phyloP scores from a whole-genome alignment of 768 basidiomycete genomes.

The Leccinum uliginosum region DNA sequence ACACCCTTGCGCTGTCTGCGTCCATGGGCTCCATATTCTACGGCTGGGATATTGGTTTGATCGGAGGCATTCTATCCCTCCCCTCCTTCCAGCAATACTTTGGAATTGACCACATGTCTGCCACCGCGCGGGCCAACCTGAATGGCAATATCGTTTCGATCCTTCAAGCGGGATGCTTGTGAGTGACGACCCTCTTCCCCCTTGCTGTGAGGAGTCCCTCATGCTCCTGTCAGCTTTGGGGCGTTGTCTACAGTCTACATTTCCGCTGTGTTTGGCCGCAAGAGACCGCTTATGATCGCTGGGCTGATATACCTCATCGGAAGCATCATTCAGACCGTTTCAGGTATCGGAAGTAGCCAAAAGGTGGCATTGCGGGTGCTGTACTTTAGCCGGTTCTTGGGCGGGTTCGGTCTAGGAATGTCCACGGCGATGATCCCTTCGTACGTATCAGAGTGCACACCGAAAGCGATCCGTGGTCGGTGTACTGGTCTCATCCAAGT shows the following conservation, averaged over 20 bases:
- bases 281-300: constrained; percentile 39
- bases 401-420: constrained; percentile 59
- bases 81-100: constrained; percentile 46
- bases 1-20: constrained; percentile 41
- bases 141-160: constrained; percentile 51
- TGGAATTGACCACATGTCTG: constrained; percentile 37
- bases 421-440: constrained; percentile 46
- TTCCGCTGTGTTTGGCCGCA: constrained; percentile 43
- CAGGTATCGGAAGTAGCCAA: constrained; percentile 38
- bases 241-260: constrained; percentile 39
- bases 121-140: constrained; percentile 37
- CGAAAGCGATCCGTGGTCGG: constrained; percentile 44
- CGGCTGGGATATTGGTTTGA: constrained; percentile 48
- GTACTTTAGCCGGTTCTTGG: constrained; percentile 51
- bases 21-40: constrained; percentile 47
- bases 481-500: constrained; percentile 44
- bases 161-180: constrained; percentile 48
- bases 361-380: constrained; percentile 35
- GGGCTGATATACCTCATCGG: constrained; percentile 47
- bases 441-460: constrained; percentile 49
- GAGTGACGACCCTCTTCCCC: constrained; percentile 10
- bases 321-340: constrained; percentile 42
- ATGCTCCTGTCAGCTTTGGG: constrained; percentile 34
- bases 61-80: constrained; percentile 46
- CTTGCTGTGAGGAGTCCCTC: background rate